phyloP scores from a whole-genome alignment of 2,329 filamentous ascomycete genomes.

The Grosmannia serpens region DNA sequence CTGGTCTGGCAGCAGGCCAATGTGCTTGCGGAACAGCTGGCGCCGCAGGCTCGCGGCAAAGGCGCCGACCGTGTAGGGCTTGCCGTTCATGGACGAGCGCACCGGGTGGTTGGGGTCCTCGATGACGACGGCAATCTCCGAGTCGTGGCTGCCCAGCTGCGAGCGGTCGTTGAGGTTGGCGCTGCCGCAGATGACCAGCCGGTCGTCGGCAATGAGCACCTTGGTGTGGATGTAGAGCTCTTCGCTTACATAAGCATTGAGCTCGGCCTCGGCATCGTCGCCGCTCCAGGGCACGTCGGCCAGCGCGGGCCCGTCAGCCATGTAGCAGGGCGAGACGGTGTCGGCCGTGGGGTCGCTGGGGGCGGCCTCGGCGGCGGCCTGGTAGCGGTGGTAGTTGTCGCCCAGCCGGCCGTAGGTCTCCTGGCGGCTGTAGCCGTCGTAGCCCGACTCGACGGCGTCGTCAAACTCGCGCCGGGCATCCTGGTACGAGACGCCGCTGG shows the following conservation, averaged over 20 bases:
- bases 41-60: constrained; percentile 72
- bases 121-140: constrained; percentile 78
- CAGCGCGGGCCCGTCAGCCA: constrained; percentile 65
- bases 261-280: constrained; percentile 35
- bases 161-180: constrained; percentile 50
- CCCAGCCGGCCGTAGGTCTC: constrained; percentile 19
- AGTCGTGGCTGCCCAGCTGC: constrained; percentile 76
- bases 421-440: constrained; percentile 22
- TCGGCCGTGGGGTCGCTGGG: constrained; percentile 47
- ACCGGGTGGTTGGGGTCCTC: constrained; percentile 59
- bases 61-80: constrained; percentile 54
- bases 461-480: constrained; percentile 53
- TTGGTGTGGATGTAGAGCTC: constrained; percentile 56
- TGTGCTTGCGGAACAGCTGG: constrained; percentile 80
- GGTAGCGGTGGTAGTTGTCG: constrained; percentile 56
- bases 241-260: constrained; percentile 50
- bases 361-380: constrained; percentile 47
- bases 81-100: constrained; percentile 62
- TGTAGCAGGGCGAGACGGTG: constrained; percentile 69
- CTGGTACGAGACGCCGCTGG: constrained; percentile 57
- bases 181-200: constrained; percentile 68
- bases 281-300: constrained; percentile 19
- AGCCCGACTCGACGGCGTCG: constrained; percentile 37
- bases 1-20: constrained; percentile 69
- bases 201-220: constrained; percentile 71